Evolutionary conservation across 306 rosid genomes (phyloP), one percentile per base, ranked within the genome.

Genomic region (Sicyos edulis): DNA sequence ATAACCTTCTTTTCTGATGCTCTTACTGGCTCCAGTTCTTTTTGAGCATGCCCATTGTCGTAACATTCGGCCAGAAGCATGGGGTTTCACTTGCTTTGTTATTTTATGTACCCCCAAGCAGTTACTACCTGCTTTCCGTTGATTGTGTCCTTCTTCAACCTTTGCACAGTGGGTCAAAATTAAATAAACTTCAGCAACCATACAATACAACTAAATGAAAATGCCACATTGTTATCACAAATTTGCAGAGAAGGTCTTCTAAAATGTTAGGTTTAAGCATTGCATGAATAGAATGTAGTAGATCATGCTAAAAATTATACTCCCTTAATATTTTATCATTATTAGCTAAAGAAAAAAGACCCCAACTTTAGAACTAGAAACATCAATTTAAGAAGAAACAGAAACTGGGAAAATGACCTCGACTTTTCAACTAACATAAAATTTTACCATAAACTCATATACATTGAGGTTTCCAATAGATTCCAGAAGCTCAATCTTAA

Each of bases 1-100:
- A 49, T 60, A 72, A 22, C 73, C 59, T 26, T 50, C 78, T 60
- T 76, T 83, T 53, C 61, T 74, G 45, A 19, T 74, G 66, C 84
- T 62, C 79, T 83, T 83, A 21, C 75, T 82, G 55, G 78, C 72
- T 13, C 80, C 78, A 19, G 83, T 83, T 79, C 90, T 61, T 75
- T 86, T 86, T 56, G 86, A 86, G 79, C 84, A 78, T 2, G 63
- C 87, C 90, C 90, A 86, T 5, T 55, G 78, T 66, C 80, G 71
- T 53, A 86, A 69, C 64, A 69, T 66, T 70, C 66, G 69, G 58
- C 83, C 83, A 8, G 87, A 75, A 76, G 70, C 80, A 61, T 55
- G 44, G 34, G 78, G 58, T 77, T 74, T 78, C 52, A 49, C 70
- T 56, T 64, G 86, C 79, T 83, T 79, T 79, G 78, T 72, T 71